Percentiles rank a stretch among this genome's conserved stretches.
Conservation (phyloP, 805 yeast species). For the Ogataea henricii region DNA sequence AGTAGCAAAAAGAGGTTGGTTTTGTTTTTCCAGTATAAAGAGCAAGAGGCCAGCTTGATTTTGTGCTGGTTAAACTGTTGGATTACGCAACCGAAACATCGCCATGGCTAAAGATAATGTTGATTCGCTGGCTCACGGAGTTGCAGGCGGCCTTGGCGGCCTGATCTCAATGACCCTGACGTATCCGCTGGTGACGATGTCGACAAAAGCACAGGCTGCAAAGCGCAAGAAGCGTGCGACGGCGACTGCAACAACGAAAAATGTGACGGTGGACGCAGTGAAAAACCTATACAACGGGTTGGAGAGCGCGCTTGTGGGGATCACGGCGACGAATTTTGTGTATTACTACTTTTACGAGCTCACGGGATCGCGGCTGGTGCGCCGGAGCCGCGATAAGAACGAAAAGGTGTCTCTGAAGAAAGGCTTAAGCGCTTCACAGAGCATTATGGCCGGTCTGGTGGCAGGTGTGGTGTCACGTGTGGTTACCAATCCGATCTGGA, state of each 20-base stretch:
- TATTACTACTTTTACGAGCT: conserved; percentile 91
- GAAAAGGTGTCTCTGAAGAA: conserved; percentile 12
- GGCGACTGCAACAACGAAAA: conserved; percentile 15
- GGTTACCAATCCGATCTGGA: conserved; percentile 91
- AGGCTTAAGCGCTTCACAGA: conserved; percentile 62
- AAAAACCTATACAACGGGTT: conserved; percentile 79
- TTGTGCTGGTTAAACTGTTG: too few species aligned
- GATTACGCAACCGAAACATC: too few species aligned
- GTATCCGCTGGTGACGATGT: conserved; percentile 83
- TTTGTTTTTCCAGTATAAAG: not conserved
- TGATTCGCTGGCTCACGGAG: conserved; percentile 77
- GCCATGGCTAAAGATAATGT: conserved; percentile 32
- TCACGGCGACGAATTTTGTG: conserved; percentile 81
- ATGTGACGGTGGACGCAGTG: conserved; percentile 52
- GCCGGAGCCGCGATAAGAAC: conserved; percentile 16
- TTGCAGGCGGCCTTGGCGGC: conserved; percentile 94
- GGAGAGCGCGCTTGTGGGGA: conserved; percentile 85
- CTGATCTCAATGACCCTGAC: conserved; percentile 84
- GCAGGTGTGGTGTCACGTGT: conserved; percentile 87
- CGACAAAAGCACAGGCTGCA: conserved; percentile 86
- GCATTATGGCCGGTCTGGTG: conserved; percentile 75
- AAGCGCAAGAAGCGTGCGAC: conserved; percentile 25
- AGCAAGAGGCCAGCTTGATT: not conserved
- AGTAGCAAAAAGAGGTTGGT: not conserved
- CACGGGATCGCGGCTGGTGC: conserved; percentile 38